Percentiles rank a stretch among this genome's conserved stretches.
phyloP scores from a whole-genome alignment of 2,329 filamentous ascomycete genomes.

The Ophiostoma piceae region DNA sequence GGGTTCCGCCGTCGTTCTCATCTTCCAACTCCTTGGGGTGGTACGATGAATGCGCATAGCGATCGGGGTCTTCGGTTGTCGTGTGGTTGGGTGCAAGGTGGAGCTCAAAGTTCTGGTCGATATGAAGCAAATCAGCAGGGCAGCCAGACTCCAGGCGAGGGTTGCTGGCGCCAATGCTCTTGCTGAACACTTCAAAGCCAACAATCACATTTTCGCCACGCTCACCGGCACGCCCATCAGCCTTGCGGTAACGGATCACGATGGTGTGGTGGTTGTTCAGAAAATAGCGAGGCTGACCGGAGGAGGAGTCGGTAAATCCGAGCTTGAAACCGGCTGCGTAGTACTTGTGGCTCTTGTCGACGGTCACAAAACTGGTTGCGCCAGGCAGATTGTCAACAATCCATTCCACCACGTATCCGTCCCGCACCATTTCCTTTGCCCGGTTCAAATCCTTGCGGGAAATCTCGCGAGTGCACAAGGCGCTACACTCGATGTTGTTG shows the following conservation, averaged over 20 bases:
- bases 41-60: slow-evolving; percentile 57
- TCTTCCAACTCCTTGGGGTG: slow-evolving; percentile 50
- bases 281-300: slow-evolving; percentile 59
- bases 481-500: slow-evolving; percentile 65
- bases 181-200: slow-evolving; percentile 85
- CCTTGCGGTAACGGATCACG: slow-evolving; percentile 70
- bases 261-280: slow-evolving; percentile 87
- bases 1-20: slow-evolving; percentile 57
- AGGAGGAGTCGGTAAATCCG: slow-evolving; percentile 65
- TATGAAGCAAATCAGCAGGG: slow-evolving; percentile 59
- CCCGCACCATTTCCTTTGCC: slow-evolving; percentile 65
- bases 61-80: slow-evolving; percentile 37
- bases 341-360: slow-evolving; percentile 79
- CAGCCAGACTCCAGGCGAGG: slow-evolving; percentile 61
- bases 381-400: slow-evolving; percentile 88
- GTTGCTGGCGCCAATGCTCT: slow-evolving; percentile 63
- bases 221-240: slow-evolving; percentile 62
- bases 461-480: slow-evolving; percentile 66
- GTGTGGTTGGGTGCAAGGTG: slow-evolving; percentile 60
- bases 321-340: slow-evolving; percentile 88
- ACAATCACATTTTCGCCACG: slow-evolving; percentile 74
- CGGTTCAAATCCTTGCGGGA: slow-evolving; percentile 59
- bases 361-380: slow-evolving; percentile 80
- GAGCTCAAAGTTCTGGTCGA: slow-evolving; percentile 63
- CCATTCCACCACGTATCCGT: slow-evolving; percentile 87